Evolutionary conservation across 495 filamentous ascomycete species (phyloP).

Genomic region (Cetradonia linearis): DNA sequence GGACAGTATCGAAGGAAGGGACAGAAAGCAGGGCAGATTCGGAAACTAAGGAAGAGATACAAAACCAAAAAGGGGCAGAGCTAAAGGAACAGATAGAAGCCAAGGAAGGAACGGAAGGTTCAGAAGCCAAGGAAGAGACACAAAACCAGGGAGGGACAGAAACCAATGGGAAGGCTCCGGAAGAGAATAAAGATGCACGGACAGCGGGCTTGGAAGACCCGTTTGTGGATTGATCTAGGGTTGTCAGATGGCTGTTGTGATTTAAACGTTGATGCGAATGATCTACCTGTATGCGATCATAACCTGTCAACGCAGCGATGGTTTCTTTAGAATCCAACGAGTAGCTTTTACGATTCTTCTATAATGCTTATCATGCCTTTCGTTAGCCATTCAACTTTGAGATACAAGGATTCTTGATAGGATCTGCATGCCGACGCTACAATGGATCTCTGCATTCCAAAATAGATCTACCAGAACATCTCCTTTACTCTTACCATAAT

Average conservation of each 20-base stretch:
- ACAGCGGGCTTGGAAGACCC: constrained; percentile 5
- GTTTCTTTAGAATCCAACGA: not conserved
- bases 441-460: too few species aligned
- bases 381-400: too few species aligned
- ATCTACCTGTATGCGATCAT: not conserved
- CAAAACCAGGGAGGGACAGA: not conserved
- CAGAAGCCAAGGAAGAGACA: not conserved
- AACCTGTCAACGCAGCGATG: not conserved
- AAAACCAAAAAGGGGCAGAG: not conserved
- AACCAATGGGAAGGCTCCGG: not conserved
- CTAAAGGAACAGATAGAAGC: not conserved
- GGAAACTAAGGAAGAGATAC: not conserved
- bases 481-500: too few species aligned
- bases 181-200: not conserved
- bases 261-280: not conserved
- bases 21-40: not conserved
- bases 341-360: not conserved
- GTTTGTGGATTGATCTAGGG: constrained; percentile 1
- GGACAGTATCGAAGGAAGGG: too few species aligned
- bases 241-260: not conserved
- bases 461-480: too few species aligned
- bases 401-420: too few species aligned
- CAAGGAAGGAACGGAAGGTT: not conserved
- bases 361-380: too few species aligned
- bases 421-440: too few species aligned